Conservation (phyloP, 352 stramenopile genomes). For the Phytophthora quininea region DNA sequence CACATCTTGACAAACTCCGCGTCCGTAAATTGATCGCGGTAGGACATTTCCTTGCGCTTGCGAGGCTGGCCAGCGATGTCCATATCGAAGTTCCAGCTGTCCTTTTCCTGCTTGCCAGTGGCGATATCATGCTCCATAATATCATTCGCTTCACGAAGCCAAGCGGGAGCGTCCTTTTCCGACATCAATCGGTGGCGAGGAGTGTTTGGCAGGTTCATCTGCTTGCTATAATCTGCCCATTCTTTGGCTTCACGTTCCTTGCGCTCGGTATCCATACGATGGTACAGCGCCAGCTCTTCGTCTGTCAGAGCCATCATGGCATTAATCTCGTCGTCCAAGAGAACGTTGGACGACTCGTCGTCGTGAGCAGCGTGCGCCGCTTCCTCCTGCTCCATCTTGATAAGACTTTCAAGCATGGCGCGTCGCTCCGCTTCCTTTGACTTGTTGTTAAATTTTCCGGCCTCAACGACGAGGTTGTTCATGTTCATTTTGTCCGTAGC, state of each 20-base stretch:
- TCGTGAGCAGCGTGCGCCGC: slow-evolving; percentile 68
- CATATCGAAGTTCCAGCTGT: slow-evolving; percentile 69
- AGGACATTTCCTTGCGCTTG: slow-evolving; percentile 87
- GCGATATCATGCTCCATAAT: slow-evolving; percentile 64
- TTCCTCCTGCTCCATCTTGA: slow-evolving; percentile 90
- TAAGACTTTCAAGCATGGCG: slow-evolving; percentile 85
- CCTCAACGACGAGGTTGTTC: slow-evolving; percentile 91
- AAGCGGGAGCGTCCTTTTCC: slow-evolving; percentile 72
- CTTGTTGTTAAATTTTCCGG: slow-evolving; percentile 89
- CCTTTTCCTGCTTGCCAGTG: slow-evolving; percentile 59
- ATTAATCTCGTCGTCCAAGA: slow-evolving; percentile 89
- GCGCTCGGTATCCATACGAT: slow-evolving; percentile 72
- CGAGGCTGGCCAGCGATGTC: slow-evolving; percentile 53
- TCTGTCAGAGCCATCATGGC: slow-evolving; percentile 91
- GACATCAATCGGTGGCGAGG: slow-evolving; percentile 68
- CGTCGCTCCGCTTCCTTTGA: slow-evolving; percentile 88
- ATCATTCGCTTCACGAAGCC: slow-evolving; percentile 75
- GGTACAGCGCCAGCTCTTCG: slow-evolving; percentile 82
- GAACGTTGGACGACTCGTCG: slow-evolving; percentile 66
- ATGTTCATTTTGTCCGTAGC: slow-evolving; percentile 93
- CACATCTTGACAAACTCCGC: slow-evolving; percentile 90
- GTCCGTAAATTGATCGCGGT: slow-evolving; percentile 86
- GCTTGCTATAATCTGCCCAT: slow-evolving; percentile 75
- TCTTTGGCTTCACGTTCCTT: slow-evolving; percentile 64
- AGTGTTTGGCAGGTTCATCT: slow-evolving; percentile 45